A percentile compares a stretch with the other conserved stretches of the same genome.
These are phyloP conservation scores for Phytophthora quininea DNA, from an alignment of 352 stramenopile genomes.

Conservation along the genomic window DNA sequence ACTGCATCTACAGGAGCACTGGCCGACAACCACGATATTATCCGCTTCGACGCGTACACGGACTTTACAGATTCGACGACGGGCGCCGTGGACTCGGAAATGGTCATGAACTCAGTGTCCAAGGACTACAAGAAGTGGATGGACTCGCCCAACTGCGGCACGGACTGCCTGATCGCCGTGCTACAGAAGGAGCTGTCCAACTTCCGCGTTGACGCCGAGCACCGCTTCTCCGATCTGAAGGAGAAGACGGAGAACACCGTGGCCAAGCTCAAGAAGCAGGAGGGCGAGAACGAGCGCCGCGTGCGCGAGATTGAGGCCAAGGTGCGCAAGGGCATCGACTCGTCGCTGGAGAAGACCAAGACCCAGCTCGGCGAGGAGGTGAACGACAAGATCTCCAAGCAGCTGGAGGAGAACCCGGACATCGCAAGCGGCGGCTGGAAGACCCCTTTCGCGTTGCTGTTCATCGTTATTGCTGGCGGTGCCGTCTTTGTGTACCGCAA, in stretches of 20 bases:
- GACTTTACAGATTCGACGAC: slow-evolving; percentile 57
- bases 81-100: slow-evolving; percentile 61
- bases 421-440: slow-evolving; percentile 75
- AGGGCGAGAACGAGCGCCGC: slow-evolving; percentile 77
- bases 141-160: slow-evolving; percentile 76
- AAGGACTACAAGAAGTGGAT: slow-evolving; percentile 89
- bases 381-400: slow-evolving; percentile 80
- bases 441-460: slow-evolving; percentile 76
- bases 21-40: slow-evolving; percentile 88
- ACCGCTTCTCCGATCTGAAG: slow-evolving; percentile 84
- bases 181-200: slow-evolving; percentile 82
- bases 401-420: slow-evolving; percentile 73
- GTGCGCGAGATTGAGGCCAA: slow-evolving; percentile 76
- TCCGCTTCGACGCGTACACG: slow-evolving; percentile 75
- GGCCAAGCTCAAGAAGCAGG: slow-evolving; percentile 73
- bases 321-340: slow-evolving; percentile 66
- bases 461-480: slow-evolving; percentile 57
- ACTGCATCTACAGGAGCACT: slow-evolving; percentile 77
- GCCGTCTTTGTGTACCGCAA: slow-evolving; percentile 77
- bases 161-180: slow-evolving; percentile 77
- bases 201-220: slow-evolving; percentile 82
- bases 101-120: slow-evolving; percentile 79
- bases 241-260: slow-evolving; percentile 88
- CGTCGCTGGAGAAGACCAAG: slow-evolving; percentile 64
- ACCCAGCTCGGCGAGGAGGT: slow-evolving; percentile 62